A percentile compares a stretch with the other conserved stretches of the same genome.
phyloP scores from a whole-genome alignment of 2,329 filamentous ascomycete genomes.

The Nemania sp. region DNA sequence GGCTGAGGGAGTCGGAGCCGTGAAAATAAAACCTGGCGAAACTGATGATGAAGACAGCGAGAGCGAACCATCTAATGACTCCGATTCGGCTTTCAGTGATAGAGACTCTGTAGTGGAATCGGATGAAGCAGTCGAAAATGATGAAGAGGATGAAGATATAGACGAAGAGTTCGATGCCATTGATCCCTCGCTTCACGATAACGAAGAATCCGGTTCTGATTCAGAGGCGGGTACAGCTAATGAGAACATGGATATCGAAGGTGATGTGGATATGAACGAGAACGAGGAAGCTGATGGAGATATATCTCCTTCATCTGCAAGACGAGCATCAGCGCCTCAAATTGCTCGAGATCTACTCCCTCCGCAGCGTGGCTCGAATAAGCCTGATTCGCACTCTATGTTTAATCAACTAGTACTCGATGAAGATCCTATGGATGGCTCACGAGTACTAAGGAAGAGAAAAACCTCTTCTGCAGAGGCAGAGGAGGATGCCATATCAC shows the following conservation, averaged over 20 bases:
- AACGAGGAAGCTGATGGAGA: conserved; percentile 45
- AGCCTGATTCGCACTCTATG: conserved; percentile 79
- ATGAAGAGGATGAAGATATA: conserved; percentile 48
- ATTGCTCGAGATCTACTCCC: conserved; percentile 79
- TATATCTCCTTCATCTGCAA: conserved; percentile 55
- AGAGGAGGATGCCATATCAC: conserved; percentile 65
- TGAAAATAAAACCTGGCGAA: conserved; percentile 67
- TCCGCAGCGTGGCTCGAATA: conserved; percentile 71
- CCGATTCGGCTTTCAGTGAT: conserved; percentile 48
- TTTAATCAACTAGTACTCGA: conserved; percentile 79
- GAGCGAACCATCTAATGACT: conserved; percentile 50
- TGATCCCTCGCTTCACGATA: conserved; percentile 42
- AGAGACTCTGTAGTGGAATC: conserved; percentile 49
- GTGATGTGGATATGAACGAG: conserved; percentile 44
- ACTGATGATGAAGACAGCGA: conserved; percentile 59
- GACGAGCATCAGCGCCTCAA: conserved; percentile 72
- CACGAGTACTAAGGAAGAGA: conserved; percentile 83
- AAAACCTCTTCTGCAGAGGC: conserved; percentile 80
- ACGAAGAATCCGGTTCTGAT: conserved; percentile 50
- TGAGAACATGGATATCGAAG: conserved; percentile 45
- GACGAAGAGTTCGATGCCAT: conserved; percentile 51
- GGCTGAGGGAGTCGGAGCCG: conserved; percentile 67
- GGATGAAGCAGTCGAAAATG: conserved; percentile 48
- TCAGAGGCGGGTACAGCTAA: conserved; percentile 45
- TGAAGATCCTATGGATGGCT: conserved; percentile 79